Evolutionary conservation across 805 yeast genomes (phyloP).

Genomic region (Isabelozyma pseudorhagii): DNA sequence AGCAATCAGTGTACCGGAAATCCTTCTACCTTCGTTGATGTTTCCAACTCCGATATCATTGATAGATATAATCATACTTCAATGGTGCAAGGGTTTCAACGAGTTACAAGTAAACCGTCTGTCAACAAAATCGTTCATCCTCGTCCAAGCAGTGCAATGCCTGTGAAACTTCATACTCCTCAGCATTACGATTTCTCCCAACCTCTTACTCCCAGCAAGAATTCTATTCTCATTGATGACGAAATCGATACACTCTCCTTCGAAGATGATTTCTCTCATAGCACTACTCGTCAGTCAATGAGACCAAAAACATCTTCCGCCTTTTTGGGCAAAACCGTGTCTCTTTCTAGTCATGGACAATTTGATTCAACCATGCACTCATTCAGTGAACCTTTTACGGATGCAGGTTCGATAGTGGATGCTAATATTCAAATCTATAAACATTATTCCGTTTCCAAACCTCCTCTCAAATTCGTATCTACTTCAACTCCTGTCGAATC

Average conservation of each 20-base stretch:
- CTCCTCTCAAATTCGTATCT: constrained; percentile 1
- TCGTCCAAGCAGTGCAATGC: not conserved
- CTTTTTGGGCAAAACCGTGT: not conserved
- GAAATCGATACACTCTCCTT: not conserved
- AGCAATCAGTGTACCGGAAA: not conserved
- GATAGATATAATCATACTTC: not conserved
- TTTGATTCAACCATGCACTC: not conserved
- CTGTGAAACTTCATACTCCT: not conserved
- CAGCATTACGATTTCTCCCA: not conserved
- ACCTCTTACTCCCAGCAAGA: not conserved
- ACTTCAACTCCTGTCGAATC: not conserved
- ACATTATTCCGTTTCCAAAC: constrained; percentile 2
- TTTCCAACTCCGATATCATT: not conserved
- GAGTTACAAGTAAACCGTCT: too few species aligned
- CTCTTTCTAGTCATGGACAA: not conserved
- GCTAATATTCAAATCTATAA: constrained; percentile 12
- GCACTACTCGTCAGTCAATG: not conserved
- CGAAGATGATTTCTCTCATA: not conserved
- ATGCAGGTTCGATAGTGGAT: constrained; percentile 8
- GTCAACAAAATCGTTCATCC: not conserved
- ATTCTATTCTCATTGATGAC: not conserved
- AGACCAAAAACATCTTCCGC: not conserved
- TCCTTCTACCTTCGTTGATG: not conserved
- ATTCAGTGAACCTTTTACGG: constrained; percentile 6
- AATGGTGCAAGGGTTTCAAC: too few species aligned